phyloP scores from a whole-genome alignment of 2,329 filamentous ascomycete genomes.

The Aspergillus luchuensis region DNA sequence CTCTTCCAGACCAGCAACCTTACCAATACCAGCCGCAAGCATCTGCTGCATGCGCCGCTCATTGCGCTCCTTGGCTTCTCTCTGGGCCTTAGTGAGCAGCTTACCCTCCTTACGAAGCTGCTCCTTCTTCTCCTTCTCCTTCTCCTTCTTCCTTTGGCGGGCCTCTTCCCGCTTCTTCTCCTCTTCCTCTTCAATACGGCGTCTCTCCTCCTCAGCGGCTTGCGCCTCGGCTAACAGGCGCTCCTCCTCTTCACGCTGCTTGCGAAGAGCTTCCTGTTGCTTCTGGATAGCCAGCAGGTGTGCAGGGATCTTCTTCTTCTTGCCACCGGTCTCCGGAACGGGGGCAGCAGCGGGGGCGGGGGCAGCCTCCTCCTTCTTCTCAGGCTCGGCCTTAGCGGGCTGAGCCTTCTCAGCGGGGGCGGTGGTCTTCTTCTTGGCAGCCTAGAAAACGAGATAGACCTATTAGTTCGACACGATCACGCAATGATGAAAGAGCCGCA shows the following conservation, averaged over 20 bases:
- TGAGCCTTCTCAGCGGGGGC: constrained; percentile 40
- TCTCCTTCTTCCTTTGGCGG: constrained; percentile 51
- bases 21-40: constrained; percentile 48
- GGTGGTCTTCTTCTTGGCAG: constrained; percentile 77
- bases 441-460: constrained; percentile 49
- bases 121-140: constrained; percentile 54
- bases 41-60: constrained; percentile 53
- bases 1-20: constrained; percentile 48
- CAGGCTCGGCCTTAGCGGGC: constrained; percentile 37
- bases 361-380: constrained; percentile 53
- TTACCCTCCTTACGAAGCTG: constrained; percentile 53
- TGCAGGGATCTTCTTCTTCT: constrained; percentile 83
- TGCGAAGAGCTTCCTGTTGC: constrained; percentile 50
- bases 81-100: constrained; percentile 52
- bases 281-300: constrained; percentile 54
- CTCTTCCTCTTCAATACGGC: constrained; percentile 45
- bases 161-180: constrained; percentile 51
- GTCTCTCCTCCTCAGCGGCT: constrained; percentile 43
- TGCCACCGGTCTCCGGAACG: constrained; percentile 57
- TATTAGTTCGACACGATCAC: not conserved
- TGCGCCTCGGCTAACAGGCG: constrained; percentile 43
- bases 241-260: constrained; percentile 51
- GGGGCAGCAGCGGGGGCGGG: constrained; percentile 43
- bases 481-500: not conserved
- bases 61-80: constrained; percentile 49